These are phyloP conservation scores for Citrullus colocynthis DNA, from an alignment of 306 rosid genomes.

Conservation along the genomic window DNA sequence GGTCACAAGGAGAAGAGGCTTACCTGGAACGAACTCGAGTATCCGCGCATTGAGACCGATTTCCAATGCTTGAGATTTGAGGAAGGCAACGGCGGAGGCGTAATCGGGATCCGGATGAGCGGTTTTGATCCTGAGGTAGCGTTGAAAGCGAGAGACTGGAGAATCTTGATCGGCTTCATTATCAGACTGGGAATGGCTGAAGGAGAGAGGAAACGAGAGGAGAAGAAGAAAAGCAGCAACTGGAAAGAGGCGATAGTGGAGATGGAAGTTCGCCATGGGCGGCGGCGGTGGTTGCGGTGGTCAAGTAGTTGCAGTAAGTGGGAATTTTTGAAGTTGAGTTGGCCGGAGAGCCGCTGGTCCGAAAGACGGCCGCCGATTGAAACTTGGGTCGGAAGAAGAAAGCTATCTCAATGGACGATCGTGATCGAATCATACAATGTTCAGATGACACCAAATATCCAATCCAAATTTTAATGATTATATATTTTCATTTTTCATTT, in stretches of 20 bases:
- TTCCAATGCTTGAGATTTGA: slow-evolving; percentile 35
- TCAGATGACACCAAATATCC: no score
- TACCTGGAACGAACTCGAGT: slow-evolving; percentile 37
- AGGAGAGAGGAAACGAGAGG: background rate
- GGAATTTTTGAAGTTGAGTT: background rate
- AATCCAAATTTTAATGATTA: no score
- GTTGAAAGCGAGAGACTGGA: slow-evolving; percentile 68
- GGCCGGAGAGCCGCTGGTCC: background rate
- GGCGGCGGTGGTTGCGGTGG: background rate
- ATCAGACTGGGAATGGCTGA: background rate
- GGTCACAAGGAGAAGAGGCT: slow-evolving; percentile 65
- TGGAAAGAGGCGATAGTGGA: background rate
- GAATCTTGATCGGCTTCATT: slow-evolving; percentile 12
- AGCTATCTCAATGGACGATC: no score
- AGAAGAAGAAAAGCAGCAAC: background rate
- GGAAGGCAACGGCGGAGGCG: slow-evolving; percentile 59
- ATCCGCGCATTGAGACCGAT: slow-evolving; percentile 29
- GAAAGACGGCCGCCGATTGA: background rate
- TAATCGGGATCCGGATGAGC: slow-evolving; percentile 80
- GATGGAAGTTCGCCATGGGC: slow-evolving; percentile 1
- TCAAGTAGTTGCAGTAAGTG: background rate
- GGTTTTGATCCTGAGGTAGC: slow-evolving; percentile 66
- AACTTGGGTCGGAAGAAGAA: no score
- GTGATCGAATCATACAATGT: no score
- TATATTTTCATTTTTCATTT: no score